Conservation (phyloP, 176 grass and related monocot genomes). For the Secale cereale region DNA sequence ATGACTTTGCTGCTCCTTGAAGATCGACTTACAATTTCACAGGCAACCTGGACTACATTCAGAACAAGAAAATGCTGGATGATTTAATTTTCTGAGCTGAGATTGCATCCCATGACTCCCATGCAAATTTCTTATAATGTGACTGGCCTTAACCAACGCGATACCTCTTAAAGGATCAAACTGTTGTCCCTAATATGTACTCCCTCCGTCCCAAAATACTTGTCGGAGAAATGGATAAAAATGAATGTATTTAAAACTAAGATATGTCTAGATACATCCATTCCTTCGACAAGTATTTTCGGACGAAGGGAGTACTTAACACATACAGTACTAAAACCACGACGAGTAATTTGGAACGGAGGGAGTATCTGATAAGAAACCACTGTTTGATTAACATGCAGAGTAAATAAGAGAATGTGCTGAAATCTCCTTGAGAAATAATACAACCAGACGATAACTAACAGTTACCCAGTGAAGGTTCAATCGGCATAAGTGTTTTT, state of each 20-base stretch:
- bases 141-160: not conserved
- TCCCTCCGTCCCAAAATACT: no score
- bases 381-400: not conserved
- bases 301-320: no score
- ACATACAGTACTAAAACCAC: no score
- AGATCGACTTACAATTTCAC: not conserved
- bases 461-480: not conserved
- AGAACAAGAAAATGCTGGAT: not conserved
- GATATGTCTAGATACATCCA: no score
- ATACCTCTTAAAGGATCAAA: not conserved
- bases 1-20: not conserved
- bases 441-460: not conserved
- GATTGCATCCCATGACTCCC: not conserved
- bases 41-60: not conserved
- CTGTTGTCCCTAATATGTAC: not conserved
- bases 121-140: not conserved
- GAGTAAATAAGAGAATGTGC: not conserved
- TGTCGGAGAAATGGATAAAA: no score
- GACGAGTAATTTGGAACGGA: no score
- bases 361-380: not conserved
- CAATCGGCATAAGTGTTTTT: not conserved
- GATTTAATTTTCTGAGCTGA: not conserved
- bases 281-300: no score
- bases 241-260: no score
- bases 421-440: not conserved